phyloP scores from a whole-genome alignment of 352 stramenopile genomes.

The Elongisporangium prolatum region DNA sequence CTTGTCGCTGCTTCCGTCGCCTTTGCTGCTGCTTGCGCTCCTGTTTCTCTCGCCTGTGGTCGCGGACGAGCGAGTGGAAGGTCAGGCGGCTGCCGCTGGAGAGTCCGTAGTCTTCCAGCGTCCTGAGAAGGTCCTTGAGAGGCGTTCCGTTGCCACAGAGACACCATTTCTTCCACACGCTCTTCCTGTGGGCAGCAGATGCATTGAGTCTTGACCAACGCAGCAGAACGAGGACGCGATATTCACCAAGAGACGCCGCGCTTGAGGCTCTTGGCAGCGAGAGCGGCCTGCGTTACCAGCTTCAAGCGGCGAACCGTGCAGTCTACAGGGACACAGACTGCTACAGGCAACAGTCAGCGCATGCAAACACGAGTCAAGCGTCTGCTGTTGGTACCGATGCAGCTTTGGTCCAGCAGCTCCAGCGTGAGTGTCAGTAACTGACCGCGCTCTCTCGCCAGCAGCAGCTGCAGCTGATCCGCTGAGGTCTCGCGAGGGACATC shows the following conservation, averaged over 20 bases:
- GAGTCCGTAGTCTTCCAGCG: slow-evolving; percentile 8
- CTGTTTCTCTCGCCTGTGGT: background rate
- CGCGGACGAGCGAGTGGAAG: slow-evolving; percentile 7
- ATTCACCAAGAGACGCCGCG: slow-evolving; percentile 13
- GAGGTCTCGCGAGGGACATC: slow-evolving; percentile 6
- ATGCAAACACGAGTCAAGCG: background rate
- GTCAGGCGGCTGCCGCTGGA: slow-evolving; percentile 7
- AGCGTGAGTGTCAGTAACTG: slow-evolving; percentile 12
- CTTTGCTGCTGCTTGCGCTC: background rate
- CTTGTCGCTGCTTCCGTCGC: background rate
- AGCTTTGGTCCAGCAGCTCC: slow-evolving; percentile 8
- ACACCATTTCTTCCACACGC: slow-evolving; percentile 17
- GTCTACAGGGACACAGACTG: background rate
- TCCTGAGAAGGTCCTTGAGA: slow-evolving; percentile 8
- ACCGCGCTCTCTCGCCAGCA: slow-evolving; percentile 9
- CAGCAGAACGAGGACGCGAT: background rate
- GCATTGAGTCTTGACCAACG: background rate
- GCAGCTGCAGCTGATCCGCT: slow-evolving; percentile 11
- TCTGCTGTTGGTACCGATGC: slow-evolving; percentile 4
- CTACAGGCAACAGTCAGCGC: slow-evolving; percentile 7
- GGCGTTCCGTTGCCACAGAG: slow-evolving; percentile 7
- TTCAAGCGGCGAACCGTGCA: slow-evolving; percentile 2
- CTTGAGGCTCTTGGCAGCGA: background rate
- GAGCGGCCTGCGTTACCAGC: slow-evolving; percentile 4
- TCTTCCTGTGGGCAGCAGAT: slow-evolving; percentile 6